Conservation (phyloP, 2,329 filamentous ascomycete species). For the Fusarium agapanthi region DNA sequence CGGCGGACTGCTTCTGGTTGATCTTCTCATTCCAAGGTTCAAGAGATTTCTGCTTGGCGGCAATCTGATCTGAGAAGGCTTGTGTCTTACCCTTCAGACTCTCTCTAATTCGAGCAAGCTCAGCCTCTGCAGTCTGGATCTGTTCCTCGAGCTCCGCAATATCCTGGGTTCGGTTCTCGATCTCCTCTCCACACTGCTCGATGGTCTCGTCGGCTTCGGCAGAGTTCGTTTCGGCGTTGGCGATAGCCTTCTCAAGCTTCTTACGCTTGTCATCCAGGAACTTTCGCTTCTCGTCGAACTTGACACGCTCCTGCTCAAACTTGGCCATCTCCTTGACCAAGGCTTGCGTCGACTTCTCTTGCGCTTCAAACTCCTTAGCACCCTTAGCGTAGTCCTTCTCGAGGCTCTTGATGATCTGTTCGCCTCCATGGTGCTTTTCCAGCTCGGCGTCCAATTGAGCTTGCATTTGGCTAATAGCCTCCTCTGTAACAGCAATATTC, state of each 20-base stretch:
- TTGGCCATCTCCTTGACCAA: slow-evolving; percentile 88
- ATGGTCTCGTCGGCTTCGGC: slow-evolving; percentile 81
- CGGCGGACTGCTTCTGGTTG: slow-evolving; percentile 92
- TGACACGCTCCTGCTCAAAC: slow-evolving; percentile 95
- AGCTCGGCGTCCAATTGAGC: slow-evolving; percentile 85
- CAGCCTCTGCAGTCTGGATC: slow-evolving; percentile 80
- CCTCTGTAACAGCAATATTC: slow-evolving; percentile 87
- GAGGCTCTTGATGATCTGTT: slow-evolving; percentile 88
- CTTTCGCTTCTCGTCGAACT: slow-evolving; percentile 97
- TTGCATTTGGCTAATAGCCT: slow-evolving; percentile 91
- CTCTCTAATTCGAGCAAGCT: slow-evolving; percentile 84
- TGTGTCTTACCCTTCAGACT: slow-evolving; percentile 95
- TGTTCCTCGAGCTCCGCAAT: slow-evolving; percentile 79
- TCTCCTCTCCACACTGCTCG: slow-evolving; percentile 79
- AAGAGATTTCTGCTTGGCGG: slow-evolving; percentile 88
- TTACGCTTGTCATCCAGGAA: slow-evolving; percentile 91
- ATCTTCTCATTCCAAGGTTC: slow-evolving; percentile 98
- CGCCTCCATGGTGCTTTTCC: slow-evolving; percentile 88
- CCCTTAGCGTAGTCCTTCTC: slow-evolving; percentile 85
- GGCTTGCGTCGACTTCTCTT: slow-evolving; percentile 82
- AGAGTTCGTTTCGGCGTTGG: slow-evolving; percentile 77
- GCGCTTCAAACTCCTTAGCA: slow-evolving; percentile 81
- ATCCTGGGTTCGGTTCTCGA: slow-evolving; percentile 78
- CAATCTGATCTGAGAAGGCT: slow-evolving; percentile 90
- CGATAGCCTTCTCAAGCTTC: slow-evolving; percentile 90